A percentile compares a stretch with the other conserved stretches of the same genome.
These are phyloP conservation scores for Fraxinus latifolia DNA, from an alignment of 305 asterid species.

Conservation along the genomic window DNA sequence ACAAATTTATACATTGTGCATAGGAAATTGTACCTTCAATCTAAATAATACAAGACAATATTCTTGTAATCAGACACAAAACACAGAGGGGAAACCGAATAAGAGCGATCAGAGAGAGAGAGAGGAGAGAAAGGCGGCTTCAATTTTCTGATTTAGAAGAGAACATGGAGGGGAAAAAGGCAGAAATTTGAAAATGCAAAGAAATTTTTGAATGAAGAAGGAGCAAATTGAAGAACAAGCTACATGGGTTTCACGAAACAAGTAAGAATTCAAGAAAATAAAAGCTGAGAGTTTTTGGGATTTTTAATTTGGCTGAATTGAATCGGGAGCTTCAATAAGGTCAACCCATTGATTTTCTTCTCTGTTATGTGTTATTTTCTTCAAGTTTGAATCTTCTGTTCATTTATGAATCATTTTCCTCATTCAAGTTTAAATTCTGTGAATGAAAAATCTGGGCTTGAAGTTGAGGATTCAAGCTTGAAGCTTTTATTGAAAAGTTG, in stretches of 20 bases:
- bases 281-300: constrained; percentile 28
- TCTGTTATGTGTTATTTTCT: constrained; percentile 14
- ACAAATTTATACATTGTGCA: constrained; percentile 22
- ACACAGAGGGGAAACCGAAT: constrained; percentile 30
- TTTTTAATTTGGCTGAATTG: background rate
- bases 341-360: constrained; percentile 27
- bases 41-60: constrained; percentile 19
- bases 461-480: constrained; percentile 40
- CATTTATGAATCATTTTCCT: constrained; percentile 23
- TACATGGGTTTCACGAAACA: constrained; percentile 33
- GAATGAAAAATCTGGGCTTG: constrained; percentile 34
- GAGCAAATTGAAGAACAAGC: constrained; percentile 33
- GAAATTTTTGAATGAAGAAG: constrained; percentile 30
- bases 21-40: constrained; percentile 27
- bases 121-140: constrained; percentile 32
- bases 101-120: constrained; percentile 45
- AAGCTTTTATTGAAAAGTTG: constrained; percentile 27
- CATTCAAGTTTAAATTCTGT: constrained; percentile 29
- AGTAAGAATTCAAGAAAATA: constrained; percentile 21
- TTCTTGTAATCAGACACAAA: constrained; percentile 30
- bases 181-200: constrained; percentile 33
- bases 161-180: constrained; percentile 20
- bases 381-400: constrained; percentile 35
- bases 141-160: constrained; percentile 38
- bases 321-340: constrained; percentile 37